phyloP scores from a whole-genome alignment of 257 asterid species.

The Verbascum thapsus region DNA sequence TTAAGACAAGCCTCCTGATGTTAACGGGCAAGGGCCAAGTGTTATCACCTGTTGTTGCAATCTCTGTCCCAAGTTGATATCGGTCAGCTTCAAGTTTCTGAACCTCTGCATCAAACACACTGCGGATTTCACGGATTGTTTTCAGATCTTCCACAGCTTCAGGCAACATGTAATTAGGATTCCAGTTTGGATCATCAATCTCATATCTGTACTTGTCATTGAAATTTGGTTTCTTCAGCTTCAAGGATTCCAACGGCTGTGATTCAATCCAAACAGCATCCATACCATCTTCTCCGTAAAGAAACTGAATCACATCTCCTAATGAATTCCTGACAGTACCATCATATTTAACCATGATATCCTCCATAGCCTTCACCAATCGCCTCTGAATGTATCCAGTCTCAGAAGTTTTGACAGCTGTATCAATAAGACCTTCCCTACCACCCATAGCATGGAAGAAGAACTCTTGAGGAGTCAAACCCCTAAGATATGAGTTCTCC shows the following conservation, averaged over 20 bases:
- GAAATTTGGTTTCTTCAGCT: conserved; percentile 74
- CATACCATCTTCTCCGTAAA: conserved; percentile 99
- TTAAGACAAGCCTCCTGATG: conserved; percentile 80
- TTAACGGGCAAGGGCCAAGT: conserved; percentile 96
- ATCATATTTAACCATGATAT: conserved; percentile 98
- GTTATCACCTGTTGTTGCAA: conserved; percentile 90
- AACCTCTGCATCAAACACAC: conserved; percentile 97
- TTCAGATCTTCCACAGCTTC: conserved; percentile 92
- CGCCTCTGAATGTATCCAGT: conserved; percentile 98
- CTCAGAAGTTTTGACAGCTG: conserved; percentile 99
- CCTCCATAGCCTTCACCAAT: conserved; percentile 99
- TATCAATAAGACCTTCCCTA: conserved; percentile 98
- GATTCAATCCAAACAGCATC: conserved; percentile 98
- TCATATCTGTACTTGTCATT: conserved; percentile 73
- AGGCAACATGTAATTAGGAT: conserved; percentile 81
- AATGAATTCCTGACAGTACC: conserved; percentile 98
- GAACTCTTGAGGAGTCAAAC: conserved; percentile 97
- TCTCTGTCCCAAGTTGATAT: conserved; percentile 86
- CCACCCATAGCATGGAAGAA: conserved; percentile 99
- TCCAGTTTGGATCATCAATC: conserved; percentile 83
- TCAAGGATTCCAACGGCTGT: conserved; percentile 88
- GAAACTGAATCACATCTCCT: conserved; percentile 99
- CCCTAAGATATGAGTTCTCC: conserved; percentile 95
- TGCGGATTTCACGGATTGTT: conserved; percentile 87
- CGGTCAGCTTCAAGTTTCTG: conserved; percentile 94